Percentiles rank a stretch among this genome's conserved stretches.
Evolutionary conservation across 148 eudicot species (phyloP).

Genomic region (Vaccinium corymbosum): DNA sequence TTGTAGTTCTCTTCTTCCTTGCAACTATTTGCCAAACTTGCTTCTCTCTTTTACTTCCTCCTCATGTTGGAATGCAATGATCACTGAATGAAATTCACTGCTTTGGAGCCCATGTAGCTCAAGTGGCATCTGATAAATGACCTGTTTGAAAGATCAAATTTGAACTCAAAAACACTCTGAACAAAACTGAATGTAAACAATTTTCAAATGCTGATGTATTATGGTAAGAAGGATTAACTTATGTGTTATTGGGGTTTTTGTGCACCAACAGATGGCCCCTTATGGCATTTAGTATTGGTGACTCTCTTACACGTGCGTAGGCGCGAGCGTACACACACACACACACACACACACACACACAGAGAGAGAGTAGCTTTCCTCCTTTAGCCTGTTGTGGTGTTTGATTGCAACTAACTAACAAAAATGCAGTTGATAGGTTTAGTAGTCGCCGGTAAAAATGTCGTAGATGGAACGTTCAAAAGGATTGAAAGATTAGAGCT

Average conservation of each 20-base stretch:
- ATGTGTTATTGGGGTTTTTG: neutral
- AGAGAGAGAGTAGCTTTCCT: neutral
- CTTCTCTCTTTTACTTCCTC: neutral
- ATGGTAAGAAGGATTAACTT: neutral
- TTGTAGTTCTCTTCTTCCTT: neutral
- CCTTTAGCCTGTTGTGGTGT: neutral
- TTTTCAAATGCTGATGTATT: slow-evolving; percentile 12
- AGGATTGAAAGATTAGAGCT: neutral
- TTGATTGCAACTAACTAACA: neutral
- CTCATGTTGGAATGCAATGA: slow-evolving; percentile 3
- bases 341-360: no score
- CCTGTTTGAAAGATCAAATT: neutral
- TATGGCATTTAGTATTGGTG: neutral
- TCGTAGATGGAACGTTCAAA: neutral
- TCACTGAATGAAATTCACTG: neutral
- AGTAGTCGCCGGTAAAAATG: neutral
- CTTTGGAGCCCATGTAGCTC: neutral
- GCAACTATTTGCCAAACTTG: neutral
- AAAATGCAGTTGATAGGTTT: neutral
- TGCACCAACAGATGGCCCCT: neutral
- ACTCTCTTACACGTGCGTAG: neutral
- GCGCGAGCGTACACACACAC: neutral
- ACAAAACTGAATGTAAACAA: neutral
- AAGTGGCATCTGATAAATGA: neutral
- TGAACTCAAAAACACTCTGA: neutral